Evolutionary conservation across 345 rosid species (phyloP).

Genomic region (Hevea brasiliensis): DNA sequence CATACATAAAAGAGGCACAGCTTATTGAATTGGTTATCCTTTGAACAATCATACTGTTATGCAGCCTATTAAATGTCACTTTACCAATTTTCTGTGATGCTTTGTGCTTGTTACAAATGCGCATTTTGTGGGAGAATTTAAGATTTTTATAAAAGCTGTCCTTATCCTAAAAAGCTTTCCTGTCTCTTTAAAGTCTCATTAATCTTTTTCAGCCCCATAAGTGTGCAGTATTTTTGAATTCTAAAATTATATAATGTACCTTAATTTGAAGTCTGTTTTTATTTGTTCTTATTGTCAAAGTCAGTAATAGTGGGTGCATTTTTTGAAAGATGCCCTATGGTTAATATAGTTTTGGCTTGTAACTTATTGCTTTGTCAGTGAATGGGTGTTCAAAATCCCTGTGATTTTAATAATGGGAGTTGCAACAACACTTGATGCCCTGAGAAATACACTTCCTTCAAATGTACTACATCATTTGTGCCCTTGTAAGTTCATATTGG

Average conservation of each 20-base stretch:
- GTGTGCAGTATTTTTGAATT: background rate
- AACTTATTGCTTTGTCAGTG: slow-evolving; percentile 45
- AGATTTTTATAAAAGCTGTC: too few relatives aligned
- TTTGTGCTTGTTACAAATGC: too few relatives aligned
- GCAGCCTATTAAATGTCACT: too few relatives aligned
- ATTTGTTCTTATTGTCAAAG: background rate
- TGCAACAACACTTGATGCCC: slow-evolving; percentile 79
- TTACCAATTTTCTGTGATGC: too few relatives aligned
- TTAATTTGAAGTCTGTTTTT: background rate
- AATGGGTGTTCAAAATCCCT: slow-evolving; percentile 86
- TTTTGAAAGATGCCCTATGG: background rate
- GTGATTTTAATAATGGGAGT: slow-evolving; percentile 76
- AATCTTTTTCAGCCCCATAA: background rate
- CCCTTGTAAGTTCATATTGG: slow-evolving; percentile 67
- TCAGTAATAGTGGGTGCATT: background rate
- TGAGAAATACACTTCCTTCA: slow-evolving; percentile 57
- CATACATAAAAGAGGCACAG: too few relatives aligned
- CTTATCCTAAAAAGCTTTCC: too few relatives aligned
- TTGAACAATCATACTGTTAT: too few relatives aligned
- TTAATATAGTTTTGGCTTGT: slow-evolving; percentile 14
- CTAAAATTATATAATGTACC: background rate
- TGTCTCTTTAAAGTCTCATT: too few relatives aligned
- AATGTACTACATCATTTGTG: slow-evolving; percentile 60
- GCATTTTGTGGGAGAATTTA: too few relatives aligned
- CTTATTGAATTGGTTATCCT: too few relatives aligned